Conservation (phyloP, 208 protist species). For the Trypanosoma lewisi region DNA sequence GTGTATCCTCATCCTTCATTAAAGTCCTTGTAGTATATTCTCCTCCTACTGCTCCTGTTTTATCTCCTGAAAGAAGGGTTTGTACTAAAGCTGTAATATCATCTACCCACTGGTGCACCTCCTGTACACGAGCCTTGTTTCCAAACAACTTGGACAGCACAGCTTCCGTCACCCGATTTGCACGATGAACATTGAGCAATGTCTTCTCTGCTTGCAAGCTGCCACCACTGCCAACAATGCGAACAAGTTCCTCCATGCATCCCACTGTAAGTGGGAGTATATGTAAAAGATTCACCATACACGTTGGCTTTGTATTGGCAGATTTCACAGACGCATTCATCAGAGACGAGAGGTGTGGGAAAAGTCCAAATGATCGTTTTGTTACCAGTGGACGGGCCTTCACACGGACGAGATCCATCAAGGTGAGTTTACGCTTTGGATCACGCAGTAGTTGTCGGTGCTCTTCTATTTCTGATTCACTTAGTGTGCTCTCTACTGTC, state of each 20-base stretch:
- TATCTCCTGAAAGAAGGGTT: conserved; percentile 5
- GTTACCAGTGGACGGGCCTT: conserved; percentile 83
- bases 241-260: conserved; percentile 81
- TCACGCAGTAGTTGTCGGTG: conserved; percentile 74
- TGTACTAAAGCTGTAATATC: conserved; percentile 17
- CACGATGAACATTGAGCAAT: conserved; percentile 74
- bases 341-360: conserved; percentile 46
- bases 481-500: conserved; percentile 80
- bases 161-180: conserved; percentile 66
- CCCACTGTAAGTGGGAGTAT: conserved; percentile 51
- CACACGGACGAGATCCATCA: conserved; percentile 74
- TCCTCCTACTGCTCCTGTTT: background rate
- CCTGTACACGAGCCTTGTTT: conserved; percentile 61
- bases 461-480: conserved; percentile 71
- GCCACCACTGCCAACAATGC: conserved; percentile 81
- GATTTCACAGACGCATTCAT: conserved; percentile 24
- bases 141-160: conserved; percentile 78
- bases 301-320: background rate
- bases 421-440: conserved; percentile 71
- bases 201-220: conserved; percentile 87
- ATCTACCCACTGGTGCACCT: conserved; percentile 60
- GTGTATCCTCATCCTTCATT: background rate
- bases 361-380: conserved; percentile 78
- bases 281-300: conserved; percentile 26
- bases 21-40: background rate